Conservation (phyloP, 768 basidiomycete species). For the Xerocomellus intermedius region DNA sequence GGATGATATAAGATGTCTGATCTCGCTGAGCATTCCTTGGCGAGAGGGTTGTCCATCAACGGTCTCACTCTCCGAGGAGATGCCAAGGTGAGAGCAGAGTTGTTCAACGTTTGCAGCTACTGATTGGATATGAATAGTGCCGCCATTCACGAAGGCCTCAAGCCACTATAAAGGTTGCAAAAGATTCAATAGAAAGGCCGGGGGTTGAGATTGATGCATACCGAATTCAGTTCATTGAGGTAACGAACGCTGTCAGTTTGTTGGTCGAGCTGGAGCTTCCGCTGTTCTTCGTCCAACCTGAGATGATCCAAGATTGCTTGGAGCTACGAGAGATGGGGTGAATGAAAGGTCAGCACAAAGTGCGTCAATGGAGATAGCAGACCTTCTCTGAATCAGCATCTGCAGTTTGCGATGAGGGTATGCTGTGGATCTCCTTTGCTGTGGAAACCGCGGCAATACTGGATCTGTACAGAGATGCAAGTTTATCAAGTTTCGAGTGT, state of each 20-base stretch:
- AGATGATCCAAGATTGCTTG: constrained; percentile 49
- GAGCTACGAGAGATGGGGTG: constrained; percentile 27
- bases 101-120: constrained; percentile 60
- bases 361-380: neutral
- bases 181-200: neutral
- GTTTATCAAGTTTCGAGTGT: constrained; percentile 38
- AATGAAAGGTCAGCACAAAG: neutral
- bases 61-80: constrained; percentile 21
- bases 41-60: constrained; percentile 8
- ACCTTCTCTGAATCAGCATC: constrained; percentile 23
- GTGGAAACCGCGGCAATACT: neutral
- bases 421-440: neutral
- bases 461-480: constrained; percentile 27
- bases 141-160: constrained; percentile 75
- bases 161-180: constrained; percentile 56
- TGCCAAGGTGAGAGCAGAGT: constrained; percentile 55
- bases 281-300: constrained; percentile 46
- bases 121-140: constrained; percentile 67
- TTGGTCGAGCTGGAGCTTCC: constrained; percentile 52
- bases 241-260: constrained; percentile 76
- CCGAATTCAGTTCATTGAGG: constrained; percentile 73
- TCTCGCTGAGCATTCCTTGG: constrained; percentile 34
- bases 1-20: constrained; percentile 36
- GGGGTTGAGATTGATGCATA: constrained; percentile 31
- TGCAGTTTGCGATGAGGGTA: neutral